A percentile compares a stretch with the other conserved stretches of the same genome.
phyloP scores from a whole-genome alignment of 1,139 yeast species.

The Taiozyma sp. region DNA sequence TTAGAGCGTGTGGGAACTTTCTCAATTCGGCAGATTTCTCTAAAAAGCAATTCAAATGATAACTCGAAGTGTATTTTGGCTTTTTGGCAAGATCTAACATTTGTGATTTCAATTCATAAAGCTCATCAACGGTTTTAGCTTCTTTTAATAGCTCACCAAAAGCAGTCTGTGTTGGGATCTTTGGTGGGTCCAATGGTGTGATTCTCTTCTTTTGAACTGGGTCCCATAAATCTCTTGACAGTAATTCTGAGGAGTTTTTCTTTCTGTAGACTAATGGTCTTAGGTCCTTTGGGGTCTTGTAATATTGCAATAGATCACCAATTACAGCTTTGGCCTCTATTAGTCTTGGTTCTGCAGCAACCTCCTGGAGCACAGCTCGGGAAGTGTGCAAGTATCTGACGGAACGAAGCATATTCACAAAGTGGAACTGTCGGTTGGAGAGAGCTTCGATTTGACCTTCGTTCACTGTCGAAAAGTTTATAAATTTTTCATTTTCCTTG shows the following conservation, averaged over 20 bases:
- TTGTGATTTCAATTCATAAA: slow-evolving; percentile 26
- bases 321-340: slow-evolving; percentile 14
- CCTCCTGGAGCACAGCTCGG: slow-evolving; percentile 6
- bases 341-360: slow-evolving; percentile 1
- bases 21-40: slow-evolving; percentile 24
- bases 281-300: slow-evolving; percentile 27
- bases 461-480: not conserved
- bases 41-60: slow-evolving; percentile 27
- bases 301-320: slow-evolving; percentile 21
- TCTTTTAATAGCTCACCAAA: slow-evolving; percentile 29
- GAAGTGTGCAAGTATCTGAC: slow-evolving; percentile 13
- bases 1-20: slow-evolving; percentile 21
- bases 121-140: slow-evolving; percentile 28
- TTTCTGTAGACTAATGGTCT: slow-evolving; percentile 40
- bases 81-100: slow-evolving; percentile 24
- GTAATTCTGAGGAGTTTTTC: slow-evolving; percentile 41
- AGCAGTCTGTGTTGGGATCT: slow-evolving; percentile 30
- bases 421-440: not conserved
- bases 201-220: slow-evolving; percentile 33
- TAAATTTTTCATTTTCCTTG: not conserved
- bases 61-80: slow-evolving; percentile 24
- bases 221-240: slow-evolving; percentile 52
- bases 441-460: not conserved
- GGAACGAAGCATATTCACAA: slow-evolving; percentile 11
- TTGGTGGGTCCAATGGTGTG: slow-evolving; percentile 31